Evolutionary conservation across 805 yeast genomes (phyloP).

Genomic region (Yamadazyma insecticola): DNA sequence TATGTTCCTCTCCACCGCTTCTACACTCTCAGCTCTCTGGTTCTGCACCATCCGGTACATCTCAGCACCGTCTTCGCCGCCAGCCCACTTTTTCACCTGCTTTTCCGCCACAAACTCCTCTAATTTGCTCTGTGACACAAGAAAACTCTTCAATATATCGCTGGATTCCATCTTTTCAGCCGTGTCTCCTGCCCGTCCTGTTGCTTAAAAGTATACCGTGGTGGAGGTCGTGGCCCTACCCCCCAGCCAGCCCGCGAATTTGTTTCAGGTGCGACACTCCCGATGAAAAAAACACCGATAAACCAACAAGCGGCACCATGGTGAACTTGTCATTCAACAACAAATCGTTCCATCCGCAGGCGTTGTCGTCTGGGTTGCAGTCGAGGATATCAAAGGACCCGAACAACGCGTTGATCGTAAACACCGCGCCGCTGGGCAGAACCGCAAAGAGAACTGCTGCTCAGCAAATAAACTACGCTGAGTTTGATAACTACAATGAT

Average conservation of each 20-base stretch:
- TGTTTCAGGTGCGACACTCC: no score
- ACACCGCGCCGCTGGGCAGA: constrained; percentile 69
- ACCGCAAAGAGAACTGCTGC: constrained; percentile 64
- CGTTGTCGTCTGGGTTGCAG: constrained; percentile 68
- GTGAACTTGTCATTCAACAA: constrained; percentile 14
- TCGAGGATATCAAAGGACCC: constrained; percentile 64
- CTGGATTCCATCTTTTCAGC: constrained; percentile 8
- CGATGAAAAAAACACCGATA: no score
- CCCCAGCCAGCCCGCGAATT: no score
- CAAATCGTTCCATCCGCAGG: constrained; percentile 58
- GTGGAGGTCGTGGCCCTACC: no score
- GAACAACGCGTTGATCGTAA: constrained; percentile 64
- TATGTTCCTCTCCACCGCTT: no score
- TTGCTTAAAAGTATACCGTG: no score
- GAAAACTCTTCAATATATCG: constrained; percentile 7
- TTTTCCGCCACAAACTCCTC: constrained; percentile 7
- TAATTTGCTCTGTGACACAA: constrained; percentile 6
- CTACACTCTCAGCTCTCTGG: no score
- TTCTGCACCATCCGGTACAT: no score
- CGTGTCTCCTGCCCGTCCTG: no score
- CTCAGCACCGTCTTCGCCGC: no score
- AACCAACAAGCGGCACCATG: no score
- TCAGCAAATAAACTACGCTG: constrained; percentile 76
- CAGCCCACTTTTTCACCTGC: constrained; percentile 6
- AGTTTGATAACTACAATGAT: constrained; percentile 60